Evolutionary conservation across 768 basidiomycete genomes (phyloP), one percentile per base, ranked within the genome.

Genomic region (Mycena floridula): DNA sequence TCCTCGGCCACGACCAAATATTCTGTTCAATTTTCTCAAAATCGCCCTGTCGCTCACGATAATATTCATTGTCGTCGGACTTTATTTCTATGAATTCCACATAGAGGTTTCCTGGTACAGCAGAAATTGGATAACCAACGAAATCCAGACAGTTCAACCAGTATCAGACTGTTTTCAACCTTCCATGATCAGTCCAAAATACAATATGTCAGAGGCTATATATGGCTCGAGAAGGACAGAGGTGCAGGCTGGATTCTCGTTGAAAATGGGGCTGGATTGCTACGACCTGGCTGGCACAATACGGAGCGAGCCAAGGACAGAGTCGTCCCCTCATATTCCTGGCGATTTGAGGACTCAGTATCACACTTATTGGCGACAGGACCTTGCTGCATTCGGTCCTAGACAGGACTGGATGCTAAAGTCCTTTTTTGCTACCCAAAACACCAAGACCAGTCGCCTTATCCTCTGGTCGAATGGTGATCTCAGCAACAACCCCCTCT

Each of bases 311-410:
- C 59, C 7, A 46, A 59, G 9, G 48, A 45, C n/a, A 48, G 39
- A 42, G 37, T 8, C 13, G 25, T 7, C 47, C 11, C 9, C 8
- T 13, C n/a, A 49, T 40, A 38, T 67, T 1, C 57, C 64, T 15
- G 58, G 67, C 15, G 72, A 74, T 12, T 66, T 71, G 16, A 76
- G 79, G 16, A 74, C 77, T 11, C 77, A 81, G 43, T 95, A 81
- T 58, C 95, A 98, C 62, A 85, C 91, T 1, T 98, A 97, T 61
- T 98, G 95, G 95, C 74, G 95, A 12, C 79, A 77, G 45, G 94
- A 97, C 66, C 79, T 97, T 30, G 81, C 82, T 0, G 70, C 82
- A 1, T 92, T 98, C 53, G 81, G 74, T 2, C 72, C 77, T 44
- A 74, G 94, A 21, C 93, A 98, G 56, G 87, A 91, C 58, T 83